Evolutionary conservation across 768 basidiomycete genomes (phyloP), one percentile per base, ranked within the genome.

Genomic region (Trametes punicea): DNA sequence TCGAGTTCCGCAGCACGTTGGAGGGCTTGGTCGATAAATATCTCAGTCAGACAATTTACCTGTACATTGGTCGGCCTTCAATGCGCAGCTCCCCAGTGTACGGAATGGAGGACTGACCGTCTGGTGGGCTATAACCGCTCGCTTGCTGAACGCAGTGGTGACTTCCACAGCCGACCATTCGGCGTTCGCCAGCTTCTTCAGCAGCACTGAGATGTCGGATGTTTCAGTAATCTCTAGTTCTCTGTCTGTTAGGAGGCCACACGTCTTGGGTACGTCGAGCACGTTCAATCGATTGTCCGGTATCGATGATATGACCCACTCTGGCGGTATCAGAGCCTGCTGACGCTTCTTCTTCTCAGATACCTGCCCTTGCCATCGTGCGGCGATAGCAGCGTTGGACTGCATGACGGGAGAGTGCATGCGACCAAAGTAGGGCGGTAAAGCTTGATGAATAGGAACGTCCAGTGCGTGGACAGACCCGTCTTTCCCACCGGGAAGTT

Each of bases 211-310:
- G 7, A 66, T 62, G 60, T 86, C 82, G 25, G 67, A 67, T 0
- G 71, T 70, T 29, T 75, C 75, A 0, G 86, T 88, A 33, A 88
- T 87, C 56, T 77, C 76, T n/a, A 87, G 56, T 59, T 88, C 84
- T n/a, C 65, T 70, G 1, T 65, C 55, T 2, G 78, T 77, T 23
- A 92, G 74, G 6, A 89, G 63, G 2, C 83, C 83, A 61, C 77
- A 81, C 3, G 70, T 69, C 52, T 72, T 71, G 5, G 87, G 84
- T 33, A 87, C 69, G 34, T 70, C 67, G 2, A 74, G 72, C 25
- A 89, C 81, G 63, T 84, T 74, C 30, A 77, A 71, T 6, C 72
- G 65, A 16, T 74, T 71, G 11, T 73, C 65, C 3, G 77, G 63
- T n/a, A 82, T 81, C 0, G 72, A 67, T 18, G 56, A 56, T 31